Base-by-base conservation (phyloP, 2,329 filamentous ascomycete genomes). In the Ophiosphaerella narmari region DNA sequence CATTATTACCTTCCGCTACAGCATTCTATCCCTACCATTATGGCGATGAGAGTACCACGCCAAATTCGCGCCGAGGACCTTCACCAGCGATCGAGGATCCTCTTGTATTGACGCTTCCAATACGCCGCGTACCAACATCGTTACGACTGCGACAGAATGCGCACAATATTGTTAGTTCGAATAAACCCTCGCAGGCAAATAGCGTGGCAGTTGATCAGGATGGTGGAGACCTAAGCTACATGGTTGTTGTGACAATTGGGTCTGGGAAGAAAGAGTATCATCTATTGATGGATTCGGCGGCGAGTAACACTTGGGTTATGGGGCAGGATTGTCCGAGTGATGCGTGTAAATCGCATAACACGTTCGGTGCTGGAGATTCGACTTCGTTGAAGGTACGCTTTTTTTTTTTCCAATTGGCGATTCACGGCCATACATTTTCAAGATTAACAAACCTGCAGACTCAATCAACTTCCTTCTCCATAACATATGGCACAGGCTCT, bases 281-380 rank as follows among this genome's bases (percentile, higher is more conserved):
- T 65, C 73, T 84, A 66, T 67, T 83, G 46, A 62, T 84, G 12
- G 82, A 84, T 62, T 80, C 80, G 1, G 82, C 80, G 7, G 79
- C 80, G 12, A 77, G 79, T 14, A 90, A 89, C 50, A 91, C 87
- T 11, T 96, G 91, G 91, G 84, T 96, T 16, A 94, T 94, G 84
- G 83, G 86, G 26, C 78, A 84, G 13, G 75, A 80, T 46, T 96
- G 91, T 75, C 79, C 71, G 13, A 84, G 84, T 3, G 72, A 79
- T 21, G 82, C 89, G 4, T 96, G 91, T 70, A 68, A 74, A 26
- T 77, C 79, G 59, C 91, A 96, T 70, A 85, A 85, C 63, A 84
- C 81, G 0, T 93, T 90, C 66, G 87, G 88, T 12, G 67, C 80
- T 4, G 73, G 76, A 3, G 82, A 88, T 57, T 96, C 91, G 3